Evolutionary conservation across 2,329 filamentous ascomycete species (phyloP), one percentile per base, ranked within the genome.

Genomic region (Cladosporium sp.): DNA sequence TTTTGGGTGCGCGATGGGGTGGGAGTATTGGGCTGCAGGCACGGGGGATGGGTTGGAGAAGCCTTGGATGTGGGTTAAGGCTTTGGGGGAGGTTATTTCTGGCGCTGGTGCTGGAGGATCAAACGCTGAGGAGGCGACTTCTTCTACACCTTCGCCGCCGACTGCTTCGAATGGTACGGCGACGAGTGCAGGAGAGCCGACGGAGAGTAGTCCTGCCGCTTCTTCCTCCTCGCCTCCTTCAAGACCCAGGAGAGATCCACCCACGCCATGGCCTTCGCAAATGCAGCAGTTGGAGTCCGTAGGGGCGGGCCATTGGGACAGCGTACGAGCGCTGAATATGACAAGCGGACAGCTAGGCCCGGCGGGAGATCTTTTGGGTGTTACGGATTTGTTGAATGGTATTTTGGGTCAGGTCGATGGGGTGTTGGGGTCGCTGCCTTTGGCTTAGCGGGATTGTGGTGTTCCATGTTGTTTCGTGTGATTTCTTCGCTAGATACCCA

Each of bases 1-100:
- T 20, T 61, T 63, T n/a, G 60, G 61, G 8, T 56, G 59, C 19
- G 58, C 55, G 2, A 56, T 58, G 2, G 60, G 61, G 7, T 64
- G 62, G 62, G 62, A 65, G 51, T 65, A 63, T 41, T 64, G 57
- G 58, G 60, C 60, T 40, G 57, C 59, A 15, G 58, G 59, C 5
- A 51, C 39, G 7, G 44, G 40, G 3, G 57, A 59, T 22, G 40
- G 38, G 11, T 12, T 48, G 17, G 18, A 19, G 24, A 9, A 19
- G 7, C 39, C 29, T 6, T 53, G 36, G 37, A 36, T 37, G 51
- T 44, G 45, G 37, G 40, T 38, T 8, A 41, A 43, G 37, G 45
- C 38, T 13, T 18, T 42, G 18, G 43, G 52, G n/a, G 47, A 51
- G 36, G 19, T 42, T 3, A 37, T 47, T 17, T 19, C 22, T 11